phyloP scores from a whole-genome alignment of 768 basidiomycete species.

The Lentinus tigrinus region DNA sequence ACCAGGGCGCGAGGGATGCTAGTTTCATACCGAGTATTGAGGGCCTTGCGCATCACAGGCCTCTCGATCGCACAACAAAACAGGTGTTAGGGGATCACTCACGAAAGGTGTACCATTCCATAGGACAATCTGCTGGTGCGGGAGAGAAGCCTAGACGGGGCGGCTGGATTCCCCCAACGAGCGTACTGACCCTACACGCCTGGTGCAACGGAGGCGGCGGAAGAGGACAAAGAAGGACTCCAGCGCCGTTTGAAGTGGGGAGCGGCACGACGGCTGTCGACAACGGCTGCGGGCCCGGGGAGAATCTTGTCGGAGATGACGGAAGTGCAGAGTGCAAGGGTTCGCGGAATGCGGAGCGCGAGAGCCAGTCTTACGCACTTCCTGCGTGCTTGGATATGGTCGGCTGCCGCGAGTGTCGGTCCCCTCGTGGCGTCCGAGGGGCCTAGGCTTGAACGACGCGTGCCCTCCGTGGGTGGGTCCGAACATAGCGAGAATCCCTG shows the following conservation, averaged over 20 bases:
- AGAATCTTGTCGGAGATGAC: background rate
- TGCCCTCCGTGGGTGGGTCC: constrained; percentile 1
- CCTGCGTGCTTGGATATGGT: background rate
- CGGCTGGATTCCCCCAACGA: constrained; percentile 2
- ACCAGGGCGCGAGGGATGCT: background rate
- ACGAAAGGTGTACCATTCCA: constrained; percentile 7
- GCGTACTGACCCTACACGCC: constrained; percentile 12
- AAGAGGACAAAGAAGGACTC: background rate
- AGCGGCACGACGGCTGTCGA: background rate
- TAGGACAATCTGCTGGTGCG: background rate
- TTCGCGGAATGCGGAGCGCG: constrained; percentile 5
- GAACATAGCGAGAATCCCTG: constrained; percentile 1
- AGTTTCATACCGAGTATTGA: constrained; percentile 13
- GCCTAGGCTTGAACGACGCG: constrained; percentile 6
- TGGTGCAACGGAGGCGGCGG: background rate
- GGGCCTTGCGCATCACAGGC: constrained; percentile 18
- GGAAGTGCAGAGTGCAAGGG: constrained; percentile 10
- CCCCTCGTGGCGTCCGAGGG: constrained; percentile 11
- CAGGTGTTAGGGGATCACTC: constrained; percentile 7
- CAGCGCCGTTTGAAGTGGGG: constrained; percentile 11
- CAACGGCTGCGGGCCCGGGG: background rate
- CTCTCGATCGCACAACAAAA: constrained; percentile 13
- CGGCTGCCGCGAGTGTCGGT: constrained; percentile 9
- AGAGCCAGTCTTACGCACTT: background rate
- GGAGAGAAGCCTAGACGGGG: background rate